Evolutionary conservation across 2,329 filamentous ascomycete genomes (phyloP).

Genomic region (Calonectria pseudoreteaudii): DNA sequence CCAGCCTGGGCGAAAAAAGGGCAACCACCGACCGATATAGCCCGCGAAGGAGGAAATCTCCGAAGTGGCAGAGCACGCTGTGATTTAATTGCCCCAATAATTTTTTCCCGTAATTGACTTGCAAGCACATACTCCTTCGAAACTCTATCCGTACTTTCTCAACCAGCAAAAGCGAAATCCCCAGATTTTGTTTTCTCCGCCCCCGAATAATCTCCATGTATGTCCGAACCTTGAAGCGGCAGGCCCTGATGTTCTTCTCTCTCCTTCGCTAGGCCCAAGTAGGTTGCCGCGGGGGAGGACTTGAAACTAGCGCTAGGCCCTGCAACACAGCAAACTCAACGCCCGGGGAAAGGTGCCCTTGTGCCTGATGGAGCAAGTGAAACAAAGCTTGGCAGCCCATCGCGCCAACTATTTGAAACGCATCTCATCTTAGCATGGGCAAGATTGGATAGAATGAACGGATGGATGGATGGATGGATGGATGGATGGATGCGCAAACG

Average conservation of each 20-base stretch:
- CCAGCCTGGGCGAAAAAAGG: background rate
- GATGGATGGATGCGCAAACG: background rate
- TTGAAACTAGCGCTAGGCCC: background rate
- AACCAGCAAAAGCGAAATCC: background rate
- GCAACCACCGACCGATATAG: background rate
- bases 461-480: too few relatives aligned
- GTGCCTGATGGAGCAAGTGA: background rate
- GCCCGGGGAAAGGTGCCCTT: background rate
- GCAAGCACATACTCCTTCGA: background rate
- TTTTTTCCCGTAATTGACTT: background rate
- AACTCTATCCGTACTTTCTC: background rate
- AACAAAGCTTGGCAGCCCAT: background rate
- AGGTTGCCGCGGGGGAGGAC: background rate
- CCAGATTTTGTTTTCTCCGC: background rate
- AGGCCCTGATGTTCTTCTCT: background rate
- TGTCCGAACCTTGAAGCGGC: background rate
- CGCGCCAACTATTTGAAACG: background rate
- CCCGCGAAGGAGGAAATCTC: background rate
- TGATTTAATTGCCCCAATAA: background rate
- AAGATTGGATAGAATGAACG: background rate
- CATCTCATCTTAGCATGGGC: background rate
- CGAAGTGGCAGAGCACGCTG: background rate
- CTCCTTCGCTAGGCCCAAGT: background rate
- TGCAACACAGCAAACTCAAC: background rate
- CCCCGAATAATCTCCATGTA: background rate